These are phyloP conservation scores for Hibiscus trionum DNA, from an alignment of 345 rosid genomes.

Conservation along the genomic window DNA sequence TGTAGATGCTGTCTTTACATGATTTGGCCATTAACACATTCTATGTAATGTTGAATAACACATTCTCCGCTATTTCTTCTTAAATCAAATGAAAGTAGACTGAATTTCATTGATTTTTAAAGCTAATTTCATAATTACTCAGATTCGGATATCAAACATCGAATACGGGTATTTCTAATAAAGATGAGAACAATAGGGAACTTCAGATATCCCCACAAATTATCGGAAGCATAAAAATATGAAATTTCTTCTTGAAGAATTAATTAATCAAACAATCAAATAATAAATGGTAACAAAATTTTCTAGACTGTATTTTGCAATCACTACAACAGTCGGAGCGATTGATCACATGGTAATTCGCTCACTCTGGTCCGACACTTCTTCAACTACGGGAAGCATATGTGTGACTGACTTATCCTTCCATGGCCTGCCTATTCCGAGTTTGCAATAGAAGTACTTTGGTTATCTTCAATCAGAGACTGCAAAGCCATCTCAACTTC, in stretches of 20 bases:
- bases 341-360: not conserved
- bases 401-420: not conserved
- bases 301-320: not conserved
- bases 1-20: conserved; percentile 22
- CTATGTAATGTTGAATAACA: not conserved
- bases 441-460: conserved; percentile 6
- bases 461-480: conserved; percentile 37
- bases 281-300: not conserved
- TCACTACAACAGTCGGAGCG: not conserved
- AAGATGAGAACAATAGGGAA: not conserved
- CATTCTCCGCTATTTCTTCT: not conserved
- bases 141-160: too few relatives aligned
- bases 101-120: too few relatives aligned
- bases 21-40: not conserved
- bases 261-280: not conserved
- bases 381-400: not conserved
- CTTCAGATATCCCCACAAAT: not conserved
- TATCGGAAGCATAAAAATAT: not conserved
- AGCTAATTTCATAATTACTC: too few relatives aligned
- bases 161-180: not conserved
- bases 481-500: conserved; percentile 62
- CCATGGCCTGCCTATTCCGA: conserved; percentile 2
- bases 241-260: not conserved
- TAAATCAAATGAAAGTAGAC: too few relatives aligned
- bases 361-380: not conserved